phyloP scores from a whole-genome alignment of 805 yeast species.

The Candida loeiensis region DNA sequence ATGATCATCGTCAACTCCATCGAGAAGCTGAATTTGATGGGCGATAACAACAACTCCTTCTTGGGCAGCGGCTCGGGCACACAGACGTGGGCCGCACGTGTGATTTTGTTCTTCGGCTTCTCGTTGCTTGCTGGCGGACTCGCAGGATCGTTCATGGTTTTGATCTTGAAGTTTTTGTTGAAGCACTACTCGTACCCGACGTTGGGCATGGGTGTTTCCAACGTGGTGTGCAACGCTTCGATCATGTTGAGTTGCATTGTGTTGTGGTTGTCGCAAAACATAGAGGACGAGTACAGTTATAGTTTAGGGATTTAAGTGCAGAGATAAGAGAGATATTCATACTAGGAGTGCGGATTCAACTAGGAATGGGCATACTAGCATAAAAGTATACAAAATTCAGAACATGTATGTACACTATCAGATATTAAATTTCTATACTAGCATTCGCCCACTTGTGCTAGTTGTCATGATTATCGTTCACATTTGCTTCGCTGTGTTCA shows the following conservation, averaged over 20 bases:
- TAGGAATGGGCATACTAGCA: too few relatives aligned
- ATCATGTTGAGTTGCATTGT: constrained; percentile 86
- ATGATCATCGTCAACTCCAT: constrained; percentile 78
- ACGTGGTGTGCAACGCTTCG: constrained; percentile 73
- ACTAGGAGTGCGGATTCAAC: too few relatives aligned
- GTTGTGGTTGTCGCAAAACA: constrained; percentile 91
- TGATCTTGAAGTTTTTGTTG: constrained; percentile 78
- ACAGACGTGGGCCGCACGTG: constrained; percentile 91
- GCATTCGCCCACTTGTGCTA: too few relatives aligned
- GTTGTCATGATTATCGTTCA: too few relatives aligned
- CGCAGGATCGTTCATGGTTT: constrained; percentile 86
- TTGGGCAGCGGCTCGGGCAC: constrained; percentile 34
- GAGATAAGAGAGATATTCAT: neutral
- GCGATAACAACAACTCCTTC: constrained; percentile 35
- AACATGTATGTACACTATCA: too few relatives aligned
- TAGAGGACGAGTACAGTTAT: constrained; percentile 94
- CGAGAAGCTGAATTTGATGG: constrained; percentile 60
- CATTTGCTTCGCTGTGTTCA: neutral
- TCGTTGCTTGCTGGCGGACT: constrained; percentile 90
- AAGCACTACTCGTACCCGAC: constrained; percentile 83
- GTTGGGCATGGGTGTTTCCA: constrained; percentile 88
- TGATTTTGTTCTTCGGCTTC: constrained; percentile 87
- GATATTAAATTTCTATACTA: too few relatives aligned
- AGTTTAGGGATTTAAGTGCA: constrained; percentile 47
- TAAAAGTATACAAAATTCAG: too few relatives aligned